Evolutionary conservation across 148 eudicot genomes (phyloP), one percentile per base, ranked within the genome.

Genomic region (Gaultheria prostrata): DNA sequence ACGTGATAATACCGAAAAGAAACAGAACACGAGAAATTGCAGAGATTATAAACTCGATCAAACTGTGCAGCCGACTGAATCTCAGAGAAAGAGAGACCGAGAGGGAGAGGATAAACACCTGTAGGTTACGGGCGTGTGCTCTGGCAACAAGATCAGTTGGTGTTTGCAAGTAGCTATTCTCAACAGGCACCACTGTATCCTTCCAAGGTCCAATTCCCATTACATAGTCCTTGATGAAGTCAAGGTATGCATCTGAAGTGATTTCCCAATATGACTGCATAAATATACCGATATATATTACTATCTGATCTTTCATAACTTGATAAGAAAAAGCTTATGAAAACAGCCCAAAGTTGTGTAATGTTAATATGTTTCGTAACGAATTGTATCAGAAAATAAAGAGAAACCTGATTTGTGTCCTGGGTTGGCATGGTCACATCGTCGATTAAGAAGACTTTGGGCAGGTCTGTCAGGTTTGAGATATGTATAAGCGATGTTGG

Each of bases 151-250:
- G 91, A 90, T 95, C 98, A 17, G 95, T 88, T 35, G 99, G 98
- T 9, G 84, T 76, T 83, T 88, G 92, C 82, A 90, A 85, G 84
- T 92, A 93, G 81, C 91, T 93, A 83, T 93, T 85, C 33, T 56
- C 87, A 46, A 84, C 94, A 43, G 95, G 92, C 86, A 92, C 95
- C 39, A 94, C 33, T 5, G 95, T 97, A 80, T 97, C 99, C 87
- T 97, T 97, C 98, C 98, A 95, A 35, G 99, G 99, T 86, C 98
- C 99, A 82, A 97, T 95, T 43, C 98, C 99, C 56, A 93, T 92
- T 1, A 94, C 95, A 71, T 92, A 97, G 6, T 92, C 85, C 82
- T 88, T 95, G 63, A 97, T 92, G 84, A 85, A 92, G 85, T 95
- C 92, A 17, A 97, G 86, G 83, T 97, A 95, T 45, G 85, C 85